Evolutionary conservation across 192 early-diverging fungal genomes (phyloP), one percentile per base, ranked within the genome.

Genomic region (Backusella westeae): DNA sequence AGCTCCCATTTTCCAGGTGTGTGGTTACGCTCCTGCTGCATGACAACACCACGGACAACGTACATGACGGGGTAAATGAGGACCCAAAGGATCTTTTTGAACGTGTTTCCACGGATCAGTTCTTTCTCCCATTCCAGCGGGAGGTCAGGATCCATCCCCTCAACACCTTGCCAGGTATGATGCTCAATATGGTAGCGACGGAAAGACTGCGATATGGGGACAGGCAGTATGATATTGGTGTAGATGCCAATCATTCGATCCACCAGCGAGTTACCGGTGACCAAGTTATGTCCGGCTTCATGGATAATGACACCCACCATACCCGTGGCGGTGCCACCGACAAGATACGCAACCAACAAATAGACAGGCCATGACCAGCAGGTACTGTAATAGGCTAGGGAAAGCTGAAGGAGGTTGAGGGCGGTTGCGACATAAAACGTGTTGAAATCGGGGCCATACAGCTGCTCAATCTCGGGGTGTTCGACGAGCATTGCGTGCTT

Each of bases 81-180:
- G 52, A 94, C 82, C 93, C 93, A 94, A 2, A 93, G 77, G 49
- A 92, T 83, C 85, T 94, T 94, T 34, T 86, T 78, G 23, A 90
- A 77, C 6, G 87, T 82, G 77, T 90, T 90, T 71, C 91, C 91
- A 3, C 85, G 86, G 69, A 94, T 90, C 73, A 97, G 80, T 46
- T 87, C 87, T 80, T 88, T 90, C 83, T 99, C 96, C 87, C 93
- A 91, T 56, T 94, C 90, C 12, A 95, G 84, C 5, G 97, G 97
- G 38, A 98, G 88, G 79, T 98, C 97, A 69, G 96, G 94, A 79
- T 98, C 97, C 78, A 93, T 90, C 14, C 95, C 96, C 14, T 91
- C 90, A 14, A 98, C 96, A n/a, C 97, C 97, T 86, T 97, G 96
- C 85, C 91, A 97, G 32, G 93, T 93, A 86, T 98, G 97, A 82